Conservation (phyloP, 345 rosid genomes). For the Geranium rotundifolium region DNA sequence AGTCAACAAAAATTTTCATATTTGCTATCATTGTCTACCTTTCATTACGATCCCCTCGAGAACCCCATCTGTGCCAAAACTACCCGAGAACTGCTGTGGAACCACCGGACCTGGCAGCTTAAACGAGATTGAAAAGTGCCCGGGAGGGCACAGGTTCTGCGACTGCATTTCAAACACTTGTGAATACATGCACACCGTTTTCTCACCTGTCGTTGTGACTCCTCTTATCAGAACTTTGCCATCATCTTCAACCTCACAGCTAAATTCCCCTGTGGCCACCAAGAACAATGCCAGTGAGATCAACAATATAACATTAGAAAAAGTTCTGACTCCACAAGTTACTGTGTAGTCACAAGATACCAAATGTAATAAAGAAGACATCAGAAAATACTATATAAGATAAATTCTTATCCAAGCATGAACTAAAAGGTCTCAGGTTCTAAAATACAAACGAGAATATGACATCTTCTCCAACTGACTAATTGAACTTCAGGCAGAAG, state of each 20-base stretch:
- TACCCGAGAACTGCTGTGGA: conserved; percentile 32
- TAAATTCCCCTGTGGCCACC: conserved; percentile 35
- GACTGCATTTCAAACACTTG: conserved; percentile 43
- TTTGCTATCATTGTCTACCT: background rate
- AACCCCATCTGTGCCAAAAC: conserved; percentile 42
- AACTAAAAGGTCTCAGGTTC: no score
- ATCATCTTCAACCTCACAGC: conserved; percentile 32
- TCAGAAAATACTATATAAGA: no score
- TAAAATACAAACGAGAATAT: no score
- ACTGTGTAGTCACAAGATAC: no score
- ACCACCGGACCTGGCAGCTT: conserved; percentile 52
- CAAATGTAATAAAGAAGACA: no score
- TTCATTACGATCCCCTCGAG: conserved; percentile 50
- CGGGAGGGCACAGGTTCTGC: conserved; percentile 44
- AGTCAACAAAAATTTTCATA: background rate
- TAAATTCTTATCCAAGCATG: no score
- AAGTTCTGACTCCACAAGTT: background rate
- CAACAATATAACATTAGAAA: background rate
- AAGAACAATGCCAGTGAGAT: background rate
- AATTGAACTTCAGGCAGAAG: no score
- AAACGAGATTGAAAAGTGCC: conserved; percentile 45
- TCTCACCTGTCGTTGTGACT: conserved; percentile 58
- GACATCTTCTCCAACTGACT: no score
- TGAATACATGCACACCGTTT: conserved; percentile 27
- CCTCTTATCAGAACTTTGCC: conserved; percentile 49